phyloP scores from a whole-genome alignment of 768 basidiomycete species.

The Pleurotus tuoliensis region DNA sequence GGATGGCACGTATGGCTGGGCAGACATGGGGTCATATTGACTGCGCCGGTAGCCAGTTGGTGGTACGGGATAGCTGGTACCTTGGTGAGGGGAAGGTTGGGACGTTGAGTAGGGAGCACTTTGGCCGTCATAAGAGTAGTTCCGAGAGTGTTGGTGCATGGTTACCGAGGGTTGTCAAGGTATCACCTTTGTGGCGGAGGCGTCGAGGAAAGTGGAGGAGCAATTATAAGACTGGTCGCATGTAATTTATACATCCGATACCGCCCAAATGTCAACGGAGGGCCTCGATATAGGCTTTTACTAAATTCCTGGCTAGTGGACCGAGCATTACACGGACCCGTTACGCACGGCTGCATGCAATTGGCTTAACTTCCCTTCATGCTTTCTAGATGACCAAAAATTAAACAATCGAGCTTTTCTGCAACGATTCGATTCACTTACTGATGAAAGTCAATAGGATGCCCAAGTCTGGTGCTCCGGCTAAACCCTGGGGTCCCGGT shows the following conservation, averaged over 20 bases:
- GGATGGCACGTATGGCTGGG: conserved; percentile 3
- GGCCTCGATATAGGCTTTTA: conserved; percentile 4
- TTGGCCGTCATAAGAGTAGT: conserved; percentile 39
- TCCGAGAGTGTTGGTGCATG: conserved; percentile 38
- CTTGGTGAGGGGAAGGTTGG: conserved; percentile 5
- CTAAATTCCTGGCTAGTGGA: conserved; percentile 4
- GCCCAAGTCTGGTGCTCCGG: conserved; percentile 4
- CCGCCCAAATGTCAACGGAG: conserved; percentile 33
- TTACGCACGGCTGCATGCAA: conserved; percentile 4
- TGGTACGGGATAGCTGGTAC: conserved; percentile 1
- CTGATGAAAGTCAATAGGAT: not conserved
- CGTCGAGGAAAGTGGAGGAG: conserved; percentile 8
- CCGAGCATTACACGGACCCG: conserved; percentile 7
- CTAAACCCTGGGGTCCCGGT: not conserved
- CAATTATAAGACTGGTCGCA: not conserved
- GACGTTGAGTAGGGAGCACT: conserved; percentile 21
- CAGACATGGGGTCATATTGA: conserved; percentile 2
- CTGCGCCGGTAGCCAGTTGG: conserved; percentile 1
- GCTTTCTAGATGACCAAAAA: conserved; percentile 8
- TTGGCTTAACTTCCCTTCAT: conserved; percentile 4
- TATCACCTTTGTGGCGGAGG: conserved; percentile 19
- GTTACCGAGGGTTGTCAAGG: conserved; percentile 16
- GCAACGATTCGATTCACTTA: conserved; percentile 5
- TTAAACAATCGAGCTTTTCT: conserved; percentile 3
- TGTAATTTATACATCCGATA: conserved; percentile 22